Base-by-base conservation (phyloP, 1,284 basidiomycete species). In the Tylopilus sp. region DNA sequence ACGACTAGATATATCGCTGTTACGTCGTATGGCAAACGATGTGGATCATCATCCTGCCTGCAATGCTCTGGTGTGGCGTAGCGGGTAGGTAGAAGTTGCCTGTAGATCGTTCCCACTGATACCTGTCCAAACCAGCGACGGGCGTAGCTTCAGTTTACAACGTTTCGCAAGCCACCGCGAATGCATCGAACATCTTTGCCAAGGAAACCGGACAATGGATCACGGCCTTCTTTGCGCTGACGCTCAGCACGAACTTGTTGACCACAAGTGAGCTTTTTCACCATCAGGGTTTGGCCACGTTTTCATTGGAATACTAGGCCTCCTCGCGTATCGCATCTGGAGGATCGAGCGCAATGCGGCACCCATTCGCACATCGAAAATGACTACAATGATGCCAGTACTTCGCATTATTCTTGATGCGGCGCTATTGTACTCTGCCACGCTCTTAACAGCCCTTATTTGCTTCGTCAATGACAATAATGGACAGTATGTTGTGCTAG, bases 401-500 rank as follows among this genome's bases (percentile, higher is more conserved):
- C 43, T 69, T 9, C 59, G 59, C 23, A 60, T 66, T 18, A 56
- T 69, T 31, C 55, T 71, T 48, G 70, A 71, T 55, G 63, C 66
- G n/a, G 69, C 64, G 4, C 54, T 59, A 4, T 55, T 71, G 12
- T 69, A 69, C 51, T 66, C 67, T 5, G 50, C 63, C 44, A 59
- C 68, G 0, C 63, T 70, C 46, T 61, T 66, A 38, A 54, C 62
- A 15, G 60, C 63, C 7, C 63, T 71, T 23, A 48, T 69, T 28
- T 61, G 63, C 19, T 70, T 68, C 51, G 59, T 64, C 38, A 46
- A 34, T 16, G n/a, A 16, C 26, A 41, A 30, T 18, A 11, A 41
- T 2, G 28, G 28, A 10, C 23, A 29, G 18, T 28, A 28, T 19
- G 26, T 41, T 29, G 16, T 29, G 19, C 23, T 41, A 13, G n/a